Conservation (phyloP, 805 yeast genomes). For the Wickerhamomyces queroliae region DNA sequence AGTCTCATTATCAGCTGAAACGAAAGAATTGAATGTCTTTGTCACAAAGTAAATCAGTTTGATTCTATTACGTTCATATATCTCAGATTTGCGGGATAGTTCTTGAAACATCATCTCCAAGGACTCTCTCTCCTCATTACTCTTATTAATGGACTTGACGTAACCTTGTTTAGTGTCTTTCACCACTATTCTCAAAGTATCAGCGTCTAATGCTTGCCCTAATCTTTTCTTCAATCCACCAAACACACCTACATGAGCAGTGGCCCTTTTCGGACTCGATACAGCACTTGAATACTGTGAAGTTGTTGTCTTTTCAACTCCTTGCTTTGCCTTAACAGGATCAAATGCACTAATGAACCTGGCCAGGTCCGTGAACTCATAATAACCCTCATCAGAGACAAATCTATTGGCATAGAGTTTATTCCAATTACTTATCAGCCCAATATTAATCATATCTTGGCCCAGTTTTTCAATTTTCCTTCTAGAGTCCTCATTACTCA, state of each 20-base stretch:
- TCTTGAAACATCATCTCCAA: slow-evolving; percentile 11
- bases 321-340: slow-evolving; percentile 1
- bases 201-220: slow-evolving; percentile 2
- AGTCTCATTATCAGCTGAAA: slow-evolving; percentile 4
- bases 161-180: background rate
- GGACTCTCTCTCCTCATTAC: slow-evolving; percentile 1
- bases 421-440: slow-evolving; percentile 23
- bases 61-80: slow-evolving; percentile 13
- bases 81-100: slow-evolving; percentile 9
- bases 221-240: background rate
- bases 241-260: slow-evolving; percentile 1
- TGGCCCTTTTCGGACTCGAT: background rate
- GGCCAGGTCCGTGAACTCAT: slow-evolving; percentile 23
- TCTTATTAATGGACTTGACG: slow-evolving; percentile 4
- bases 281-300: background rate
- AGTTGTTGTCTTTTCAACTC: background rate
- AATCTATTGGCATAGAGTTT: slow-evolving; percentile 10
- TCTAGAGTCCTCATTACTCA: slow-evolving; percentile 22
- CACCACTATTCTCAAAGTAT: slow-evolving; percentile 7
- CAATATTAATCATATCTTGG: slow-evolving; percentile 20
- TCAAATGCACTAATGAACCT: slow-evolving; percentile 15
- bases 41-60: slow-evolving; percentile 8
- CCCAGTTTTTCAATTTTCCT: slow-evolving; percentile 28
- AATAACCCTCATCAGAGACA: slow-evolving; percentile 20
- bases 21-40: slow-evolving; percentile 6